These are phyloP conservation scores for Skeletonema potamos DNA, from an alignment of 108 stramenopile genomes.

Conservation along the genomic window DNA sequence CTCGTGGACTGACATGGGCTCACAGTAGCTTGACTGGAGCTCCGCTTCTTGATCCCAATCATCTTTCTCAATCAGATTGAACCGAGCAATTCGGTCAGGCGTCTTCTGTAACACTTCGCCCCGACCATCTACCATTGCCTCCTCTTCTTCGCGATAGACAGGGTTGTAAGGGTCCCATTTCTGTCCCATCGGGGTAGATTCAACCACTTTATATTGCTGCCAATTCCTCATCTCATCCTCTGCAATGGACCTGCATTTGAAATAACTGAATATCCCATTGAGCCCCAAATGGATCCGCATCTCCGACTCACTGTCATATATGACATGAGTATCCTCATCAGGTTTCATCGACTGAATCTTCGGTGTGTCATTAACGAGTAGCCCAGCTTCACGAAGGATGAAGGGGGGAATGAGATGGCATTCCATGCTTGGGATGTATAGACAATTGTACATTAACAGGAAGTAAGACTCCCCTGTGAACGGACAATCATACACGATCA, in stretches of 20 bases:
- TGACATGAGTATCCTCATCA: neutral
- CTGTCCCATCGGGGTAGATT: conserved; percentile 20
- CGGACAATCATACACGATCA: conserved; percentile 28
- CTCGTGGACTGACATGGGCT: too few species aligned
- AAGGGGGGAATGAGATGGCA: conserved; percentile 45
- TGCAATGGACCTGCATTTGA: conserved; percentile 13
- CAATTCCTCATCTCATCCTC: neutral
- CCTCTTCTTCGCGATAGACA: too few species aligned
- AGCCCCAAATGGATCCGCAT: conserved; percentile 7
- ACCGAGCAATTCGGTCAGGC: too few species aligned
- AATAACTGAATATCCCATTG: conserved; percentile 30
- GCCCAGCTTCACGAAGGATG: conserved; percentile 27
- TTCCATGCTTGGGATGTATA: conserved; percentile 34
- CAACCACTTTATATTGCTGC: conserved; percentile 24
- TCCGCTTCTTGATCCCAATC: too few species aligned
- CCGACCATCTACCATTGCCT: too few species aligned
- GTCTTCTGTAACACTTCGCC: too few species aligned
- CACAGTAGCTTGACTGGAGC: too few species aligned
- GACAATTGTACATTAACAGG: conserved; percentile 21
- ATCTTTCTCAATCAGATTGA: too few species aligned
- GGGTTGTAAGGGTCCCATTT: neutral
- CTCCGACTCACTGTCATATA: neutral
- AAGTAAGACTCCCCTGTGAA: conserved; percentile 8
- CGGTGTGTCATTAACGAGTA: conserved; percentile 25
- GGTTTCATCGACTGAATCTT: conserved; percentile 18